Base-by-base conservation (phyloP, 2,329 filamentous ascomycete species). In the Coniella lustricola region DNA sequence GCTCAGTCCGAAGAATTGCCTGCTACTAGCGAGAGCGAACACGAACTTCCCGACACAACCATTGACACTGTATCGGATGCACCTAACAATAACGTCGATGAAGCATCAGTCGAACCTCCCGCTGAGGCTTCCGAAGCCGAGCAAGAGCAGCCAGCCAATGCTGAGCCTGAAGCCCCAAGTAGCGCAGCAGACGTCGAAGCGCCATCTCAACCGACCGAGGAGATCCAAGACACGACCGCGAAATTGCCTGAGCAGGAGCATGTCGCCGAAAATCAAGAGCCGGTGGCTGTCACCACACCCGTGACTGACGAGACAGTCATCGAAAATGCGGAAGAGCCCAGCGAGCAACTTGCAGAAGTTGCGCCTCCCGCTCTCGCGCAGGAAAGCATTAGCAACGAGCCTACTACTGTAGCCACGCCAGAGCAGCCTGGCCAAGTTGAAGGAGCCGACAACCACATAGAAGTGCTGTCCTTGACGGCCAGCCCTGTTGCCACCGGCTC, bases 401-500 rank as follows among this genome's bases (percentile, higher is more conserved):
- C 36, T 17, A n/a, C 31, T 13, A 46, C 35, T 17, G 18, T 25
- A 17, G n/a, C 20, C 12, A 31, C 16, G 17, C 13, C 42, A n/a
- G 12, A 25, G 16, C n/a, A 42, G 12, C 3, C 39, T 37, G 16
- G 3, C 17, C 38, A 22, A 13, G 40, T n/a, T 4, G 35, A 18
- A 17, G 32, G 44, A 13, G 40, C 16, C 4, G 35, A 18, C 20
- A 22, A 48, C 29, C 20, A 45, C 13, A 14, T 12, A 21, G 41
- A 20, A 17, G n/a, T 38, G 3, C 13, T 31, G 41, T 44, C 31
- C 35, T 12, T 32, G 14, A 40, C 12, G 34, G 40, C 21, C 34
- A 47, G 18, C 16, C 34, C 43, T 8, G 10, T 44, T 14, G 47
- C 39, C 25, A 43, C 50, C 32, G 44, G 40, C 2, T 48, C 47